Evolutionary conservation across 106 monocot species (phyloP), one percentile per base, ranked within the genome.

Genomic region (Posidonia australis): DNA sequence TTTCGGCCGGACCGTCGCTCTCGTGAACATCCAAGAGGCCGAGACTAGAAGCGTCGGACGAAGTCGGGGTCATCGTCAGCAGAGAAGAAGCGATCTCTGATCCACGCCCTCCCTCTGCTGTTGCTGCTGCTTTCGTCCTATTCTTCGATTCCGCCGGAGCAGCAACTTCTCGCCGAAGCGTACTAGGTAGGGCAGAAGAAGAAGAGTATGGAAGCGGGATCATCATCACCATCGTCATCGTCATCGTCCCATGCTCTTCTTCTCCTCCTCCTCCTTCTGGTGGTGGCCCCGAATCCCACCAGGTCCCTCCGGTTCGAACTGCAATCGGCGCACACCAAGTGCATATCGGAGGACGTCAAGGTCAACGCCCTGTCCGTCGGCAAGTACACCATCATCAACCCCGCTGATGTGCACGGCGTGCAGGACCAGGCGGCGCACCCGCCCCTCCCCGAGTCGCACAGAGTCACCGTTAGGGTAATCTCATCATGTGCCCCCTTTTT

Each of bases 291-390:
- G 14, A 14, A 42, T 11, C 49, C 71, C 17, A 46, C 58, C 20
- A 4, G 30, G 21, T 47, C 78, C n/a, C 87, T 96, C 67, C 81
- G 90, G 2, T 96, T 96, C 74, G 96, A 96, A 9, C 74, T 96
- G 54, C 82, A 82, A 48, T 87, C 90, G 36, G 94, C 82, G 1
- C 79, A 82, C 69, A 90, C 90, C 41, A 96, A 90, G 78, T 96
- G 96, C 74, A 83, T 96, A 72, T 82, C 90, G 55, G 90, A 96
- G 69, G 96, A 96, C 67, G 83, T 96, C 80, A 87, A 90, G 70
- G 19, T 82, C 62, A 70, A 80, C 72, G 72, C 90, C 82, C 84
- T 96, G 87, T 62, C 80, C 62, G 96, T 96, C 53, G 96, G 96
- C 22, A 96, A 96, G 77, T 96, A 96, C 80, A 47, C 69, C 71